Evolutionary conservation across 352 stramenopile species (phyloP).

Genomic region (Phytophthora fragariae): DNA sequence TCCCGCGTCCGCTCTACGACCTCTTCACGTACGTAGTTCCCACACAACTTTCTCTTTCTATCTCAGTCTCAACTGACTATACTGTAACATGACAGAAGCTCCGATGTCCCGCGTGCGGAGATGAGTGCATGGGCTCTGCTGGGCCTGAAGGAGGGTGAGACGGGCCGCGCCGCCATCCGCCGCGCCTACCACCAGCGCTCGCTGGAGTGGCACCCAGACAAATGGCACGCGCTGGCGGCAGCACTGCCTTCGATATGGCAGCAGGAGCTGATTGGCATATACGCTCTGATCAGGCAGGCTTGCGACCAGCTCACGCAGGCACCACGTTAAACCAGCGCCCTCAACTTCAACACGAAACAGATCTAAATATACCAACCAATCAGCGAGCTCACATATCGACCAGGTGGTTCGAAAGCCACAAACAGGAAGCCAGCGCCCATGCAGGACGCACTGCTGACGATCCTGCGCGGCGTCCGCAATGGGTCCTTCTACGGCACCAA

Average conservation of each 20-base stretch:
- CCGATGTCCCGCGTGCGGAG: conserved; percentile 41
- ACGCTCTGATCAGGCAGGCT: conserved; percentile 53
- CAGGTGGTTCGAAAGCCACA: background rate
- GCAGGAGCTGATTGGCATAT: conserved; percentile 40
- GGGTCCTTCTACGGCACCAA: conserved; percentile 91
- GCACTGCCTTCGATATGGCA: conserved; percentile 39
- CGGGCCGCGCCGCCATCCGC: conserved; percentile 56
- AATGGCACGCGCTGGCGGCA: conserved; percentile 47
- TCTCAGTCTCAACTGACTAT: background rate
- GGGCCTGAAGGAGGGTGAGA: conserved; percentile 46
- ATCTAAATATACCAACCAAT: conserved; percentile 26
- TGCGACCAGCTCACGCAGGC: conserved; percentile 51
- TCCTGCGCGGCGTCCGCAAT: conserved; percentile 87
- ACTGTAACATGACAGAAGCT: conserved; percentile 29
- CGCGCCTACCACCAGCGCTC: conserved; percentile 65
- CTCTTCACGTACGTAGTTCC: conserved; percentile 63
- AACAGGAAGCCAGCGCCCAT: conserved; percentile 21
- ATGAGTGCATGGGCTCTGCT: conserved; percentile 66
- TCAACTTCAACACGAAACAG: conserved; percentile 36
- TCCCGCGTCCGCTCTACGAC: conserved; percentile 53
- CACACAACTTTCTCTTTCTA: background rate
- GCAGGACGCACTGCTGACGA: conserved; percentile 70
- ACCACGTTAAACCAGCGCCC: conserved; percentile 1
- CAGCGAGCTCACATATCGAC: background rate
- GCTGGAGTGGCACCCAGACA: conserved; percentile 80